Base-by-base conservation (phyloP, 495 filamentous ascomycete genomes). In the Aspergillus haitiensis region DNA sequence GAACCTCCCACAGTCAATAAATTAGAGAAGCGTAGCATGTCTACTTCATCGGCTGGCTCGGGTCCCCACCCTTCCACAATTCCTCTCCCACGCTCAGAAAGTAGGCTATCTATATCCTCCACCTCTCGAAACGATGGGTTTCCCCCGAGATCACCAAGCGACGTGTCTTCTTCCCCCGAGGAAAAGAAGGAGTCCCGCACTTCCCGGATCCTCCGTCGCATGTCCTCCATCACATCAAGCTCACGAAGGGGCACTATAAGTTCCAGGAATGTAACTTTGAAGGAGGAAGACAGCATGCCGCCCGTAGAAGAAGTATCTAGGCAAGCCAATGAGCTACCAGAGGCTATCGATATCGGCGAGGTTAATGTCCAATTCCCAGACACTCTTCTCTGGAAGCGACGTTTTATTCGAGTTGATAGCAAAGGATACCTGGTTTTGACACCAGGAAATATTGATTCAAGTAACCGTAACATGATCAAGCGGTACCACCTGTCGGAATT, bases 341-440 rank as follows among this genome's bases (percentile, higher is more conserved):
- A 73, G 36, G 82, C 84, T 18, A 75, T 88, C 32, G 83, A 87
- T 52, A 82, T 95, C 69, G 92, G 93, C 40, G 92, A 96, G 66
- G 86, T 96, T 52, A 96, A 97, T 62, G 86, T 96, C 4, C 93
- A 97, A 66, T 96, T 97, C 67, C 92, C 93, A 2, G 93, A 95
- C 69, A 93, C 87, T 46, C 80, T 97, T 21, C 79, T 97, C 9
- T 97, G 93, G 93, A 96, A 96, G 73, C 87, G 91, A 51, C 85
- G 92, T 52, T 86, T 84, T 65, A 85, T 96, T 75, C 82, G 86
- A 52, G 80, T 97, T 48, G 89, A 95, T 68, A 81, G 81, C 58
- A 78, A 87, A 48, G 93, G 93, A 9, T 88, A 87, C 65, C 70
- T 97, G 45, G 84, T 94, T 59, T 78, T 94, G 56, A 86, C 82